phyloP scores from a whole-genome alignment of 768 basidiomycete species.

The Suillus placidus region DNA sequence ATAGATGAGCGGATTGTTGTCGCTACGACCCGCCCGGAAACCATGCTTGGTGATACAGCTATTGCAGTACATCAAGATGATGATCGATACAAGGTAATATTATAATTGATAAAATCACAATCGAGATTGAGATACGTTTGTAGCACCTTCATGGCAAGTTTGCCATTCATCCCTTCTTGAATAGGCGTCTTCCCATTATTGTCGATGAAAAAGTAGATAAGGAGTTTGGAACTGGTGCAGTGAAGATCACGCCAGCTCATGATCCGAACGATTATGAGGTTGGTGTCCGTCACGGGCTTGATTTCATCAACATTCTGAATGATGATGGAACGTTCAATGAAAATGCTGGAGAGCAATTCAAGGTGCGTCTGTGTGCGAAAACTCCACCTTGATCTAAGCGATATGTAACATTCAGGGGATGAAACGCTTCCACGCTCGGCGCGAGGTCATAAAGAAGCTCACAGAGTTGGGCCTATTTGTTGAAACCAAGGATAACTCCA shows the following conservation, averaged over 20 bases:
- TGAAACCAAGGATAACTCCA: conserved; percentile 94
- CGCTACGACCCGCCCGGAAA: conserved; percentile 97
- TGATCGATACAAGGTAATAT: conserved; percentile 72
- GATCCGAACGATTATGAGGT: conserved; percentile 98
- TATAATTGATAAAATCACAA: not conserved
- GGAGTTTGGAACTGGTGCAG: conserved; percentile 96
- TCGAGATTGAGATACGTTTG: not conserved
- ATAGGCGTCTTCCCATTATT: conserved; percentile 86
- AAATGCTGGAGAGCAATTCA: conserved; percentile 80
- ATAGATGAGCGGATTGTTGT: conserved; percentile 88
- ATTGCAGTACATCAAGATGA: conserved; percentile 97
- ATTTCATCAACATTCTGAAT: conserved; percentile 93
- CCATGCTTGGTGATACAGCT: conserved; percentile 97
- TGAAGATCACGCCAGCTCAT: conserved; percentile 98
- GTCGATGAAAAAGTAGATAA: conserved; percentile 85
- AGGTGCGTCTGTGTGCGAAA: conserved; percentile 42
- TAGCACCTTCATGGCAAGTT: conserved; percentile 95
- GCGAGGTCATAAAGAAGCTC: conserved; percentile 78
- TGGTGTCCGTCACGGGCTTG: conserved; percentile 81
- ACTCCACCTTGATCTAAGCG: not conserved
- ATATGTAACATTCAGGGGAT: conserved; percentile 62
- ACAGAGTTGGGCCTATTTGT: conserved; percentile 85
- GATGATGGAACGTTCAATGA: conserved; percentile 96
- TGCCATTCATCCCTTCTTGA: conserved; percentile 84
- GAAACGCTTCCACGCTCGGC: conserved; percentile 95